Evolutionary conservation across 495 filamentous ascomycete genomes (phyloP), one percentile per base, ranked within the genome.

Genomic region (Talaromyces stipitatus): DNA sequence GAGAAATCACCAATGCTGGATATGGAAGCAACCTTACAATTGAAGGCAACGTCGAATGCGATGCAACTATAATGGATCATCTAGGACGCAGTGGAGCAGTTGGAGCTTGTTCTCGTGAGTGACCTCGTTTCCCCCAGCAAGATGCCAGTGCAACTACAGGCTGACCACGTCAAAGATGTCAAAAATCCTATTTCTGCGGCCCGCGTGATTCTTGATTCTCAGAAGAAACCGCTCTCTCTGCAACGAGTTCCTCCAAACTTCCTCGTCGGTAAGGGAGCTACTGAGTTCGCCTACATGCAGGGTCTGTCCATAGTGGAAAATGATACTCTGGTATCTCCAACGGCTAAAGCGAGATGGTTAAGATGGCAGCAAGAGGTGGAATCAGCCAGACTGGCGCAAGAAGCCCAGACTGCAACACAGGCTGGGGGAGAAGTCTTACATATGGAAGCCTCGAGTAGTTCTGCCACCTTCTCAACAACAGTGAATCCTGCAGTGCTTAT

Each of bases 21-120:
- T 97, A 86, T 62, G 95, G 95, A 29, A 97, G 95, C 72, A 98
- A 98, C 64, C 72, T 97, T n/a, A 83, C 86, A 47, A 85, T 92
- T 51, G 86, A 97, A 60, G 94, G 94, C 2, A 81, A 83, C 14
- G 94, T 96, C 23, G 95, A 98, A 66, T 91, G 91, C 63, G 94
- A 98, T 72, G 95, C 94, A 30, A 89, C 89, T 0, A 82, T 98
- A 33, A 85, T 97, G 33, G 91, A 98, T 64, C 89, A 97, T 64
- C 75, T 83, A 46, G 94, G 94, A 10, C 84, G 90, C 62, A 97
- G 92, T 69, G 94, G 94, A 56, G 94, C 90, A 51, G 94, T 87
- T 64, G 95, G 92, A 60, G 95, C 94, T 32, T 88, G 92, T 47
- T 78, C 86, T 50, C 85, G 94, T 97, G 79, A 72, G 90, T 78